These are phyloP conservation scores for Kandelia obovata DNA, from an alignment of 345 rosid genomes.

Conservation along the genomic window DNA sequence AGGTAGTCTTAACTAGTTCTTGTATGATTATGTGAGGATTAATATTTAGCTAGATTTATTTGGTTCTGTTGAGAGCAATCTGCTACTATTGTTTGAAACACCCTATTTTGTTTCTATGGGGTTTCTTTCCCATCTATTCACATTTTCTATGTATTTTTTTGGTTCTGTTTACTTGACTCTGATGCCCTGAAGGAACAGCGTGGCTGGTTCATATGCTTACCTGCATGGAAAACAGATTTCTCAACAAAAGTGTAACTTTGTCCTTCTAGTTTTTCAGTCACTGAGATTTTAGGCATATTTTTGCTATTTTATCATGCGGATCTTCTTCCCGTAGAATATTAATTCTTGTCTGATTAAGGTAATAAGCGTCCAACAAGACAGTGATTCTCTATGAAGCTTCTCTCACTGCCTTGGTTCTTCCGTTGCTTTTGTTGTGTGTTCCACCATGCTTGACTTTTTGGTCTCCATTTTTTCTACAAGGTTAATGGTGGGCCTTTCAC, in stretches of 20 bases:
- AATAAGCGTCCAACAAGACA: too few relatives aligned
- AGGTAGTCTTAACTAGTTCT: conserved; percentile 36
- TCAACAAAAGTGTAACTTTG: too few relatives aligned
- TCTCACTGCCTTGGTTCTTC: not conserved
- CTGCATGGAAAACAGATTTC: too few relatives aligned
- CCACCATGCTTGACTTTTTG: not conserved
- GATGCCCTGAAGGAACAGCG: too few relatives aligned
- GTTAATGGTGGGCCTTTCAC: not conserved
- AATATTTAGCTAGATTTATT: not conserved
- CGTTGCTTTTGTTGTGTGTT: not conserved
- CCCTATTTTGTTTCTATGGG: too few relatives aligned
- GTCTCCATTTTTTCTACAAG: not conserved
- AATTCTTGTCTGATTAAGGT: not conserved
- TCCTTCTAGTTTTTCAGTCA: too few relatives aligned
- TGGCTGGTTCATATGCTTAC: too few relatives aligned
- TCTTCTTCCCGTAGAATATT: not conserved
- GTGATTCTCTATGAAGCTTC: too few relatives aligned
- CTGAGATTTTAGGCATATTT: not conserved
- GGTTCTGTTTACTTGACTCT: too few relatives aligned
- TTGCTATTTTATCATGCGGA: not conserved
- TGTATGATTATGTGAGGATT: not conserved
- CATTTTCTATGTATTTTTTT: too few relatives aligned
- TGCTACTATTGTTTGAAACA: too few relatives aligned
- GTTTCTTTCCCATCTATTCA: too few relatives aligned
- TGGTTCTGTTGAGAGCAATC: not conserved